These are phyloP conservation scores for Magnaporthiopsis incrustans DNA, from an alignment of 2,329 filamentous ascomycete species.

Conservation along the genomic window DNA sequence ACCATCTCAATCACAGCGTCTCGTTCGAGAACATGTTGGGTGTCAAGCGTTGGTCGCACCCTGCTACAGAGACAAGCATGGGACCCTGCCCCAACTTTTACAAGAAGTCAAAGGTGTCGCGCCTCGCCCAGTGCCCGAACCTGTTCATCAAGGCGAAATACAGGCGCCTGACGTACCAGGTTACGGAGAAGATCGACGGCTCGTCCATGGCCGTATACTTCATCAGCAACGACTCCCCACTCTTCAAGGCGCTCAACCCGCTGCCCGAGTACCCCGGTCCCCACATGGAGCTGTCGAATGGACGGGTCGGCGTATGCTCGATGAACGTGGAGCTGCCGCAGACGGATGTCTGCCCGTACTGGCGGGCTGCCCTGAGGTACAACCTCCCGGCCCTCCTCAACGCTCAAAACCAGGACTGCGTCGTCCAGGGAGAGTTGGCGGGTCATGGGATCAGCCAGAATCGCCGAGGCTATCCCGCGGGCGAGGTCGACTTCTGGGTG, in stretches of 20 bases:
- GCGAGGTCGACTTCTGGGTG: slow-evolving; percentile 15
- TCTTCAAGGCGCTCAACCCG: slow-evolving; percentile 9
- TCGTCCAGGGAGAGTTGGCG: slow-evolving; percentile 25
- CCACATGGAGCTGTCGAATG: slow-evolving; percentile 15
- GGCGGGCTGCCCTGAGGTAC: slow-evolving; percentile 16
- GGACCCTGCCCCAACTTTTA: slow-evolving; percentile 16
- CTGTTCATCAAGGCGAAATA: slow-evolving; percentile 21
- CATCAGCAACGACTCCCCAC: slow-evolving; percentile 16
- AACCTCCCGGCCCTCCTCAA: slow-evolving; percentile 17
- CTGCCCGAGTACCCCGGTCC: slow-evolving; percentile 7
- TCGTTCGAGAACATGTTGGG: slow-evolving; percentile 7
- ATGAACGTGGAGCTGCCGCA: slow-evolving; percentile 19
- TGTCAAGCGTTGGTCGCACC: slow-evolving; percentile 3
- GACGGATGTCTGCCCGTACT: slow-evolving; percentile 14
- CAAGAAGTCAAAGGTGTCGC: slow-evolving; percentile 17
- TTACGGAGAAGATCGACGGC: slow-evolving; percentile 31
- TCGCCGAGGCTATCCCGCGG: slow-evolving; percentile 17
- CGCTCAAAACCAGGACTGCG: slow-evolving; percentile 15
- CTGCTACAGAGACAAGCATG: background rate
- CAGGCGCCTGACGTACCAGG: slow-evolving; percentile 22
- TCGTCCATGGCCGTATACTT: slow-evolving; percentile 30
- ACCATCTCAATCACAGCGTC: background rate
- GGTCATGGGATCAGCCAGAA: slow-evolving; percentile 20
- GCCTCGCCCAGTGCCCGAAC: slow-evolving; percentile 20
- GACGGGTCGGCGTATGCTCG: slow-evolving; percentile 25